These are phyloP conservation scores for Sanghuangporus weigelae DNA, from an alignment of 1,284 basidiomycete genomes.

Conservation along the genomic window DNA sequence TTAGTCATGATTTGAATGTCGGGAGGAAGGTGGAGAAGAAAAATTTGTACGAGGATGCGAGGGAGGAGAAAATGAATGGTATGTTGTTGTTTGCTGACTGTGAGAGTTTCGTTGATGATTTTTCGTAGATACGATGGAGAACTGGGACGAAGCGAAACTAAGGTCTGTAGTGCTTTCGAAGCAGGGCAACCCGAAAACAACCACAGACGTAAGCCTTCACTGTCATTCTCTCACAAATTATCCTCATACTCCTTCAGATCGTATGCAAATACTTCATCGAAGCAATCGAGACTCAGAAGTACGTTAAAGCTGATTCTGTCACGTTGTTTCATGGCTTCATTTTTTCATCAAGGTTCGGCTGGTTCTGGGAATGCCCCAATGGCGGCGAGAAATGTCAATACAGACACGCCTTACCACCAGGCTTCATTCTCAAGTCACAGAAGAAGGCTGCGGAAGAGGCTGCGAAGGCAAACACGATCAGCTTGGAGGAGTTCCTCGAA, in stretches of 20 bases:
- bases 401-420: constrained; percentile 91
- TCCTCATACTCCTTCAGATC: constrained; percentile 49
- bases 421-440: constrained; percentile 91
- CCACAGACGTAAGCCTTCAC: constrained; percentile 73
- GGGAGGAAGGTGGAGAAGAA: constrained; percentile 94
- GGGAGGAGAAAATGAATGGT: constrained; percentile 80
- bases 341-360: constrained; percentile 59
- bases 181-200: constrained; percentile 85
- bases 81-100: constrained; percentile 24
- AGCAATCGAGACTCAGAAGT: constrained; percentile 92
- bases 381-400: constrained; percentile 88
- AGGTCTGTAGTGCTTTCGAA: constrained; percentile 85
- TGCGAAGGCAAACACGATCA: constrained; percentile 86
- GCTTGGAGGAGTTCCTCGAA: constrained; percentile 95
- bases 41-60: constrained; percentile 88
- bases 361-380: constrained; percentile 93
- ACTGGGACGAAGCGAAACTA: constrained; percentile 95
- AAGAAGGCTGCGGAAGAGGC: constrained; percentile 82
- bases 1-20: constrained; percentile 88
- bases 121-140: constrained; percentile 88
- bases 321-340: neutral
- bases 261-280: constrained; percentile 98
- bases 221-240: neutral
- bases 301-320: constrained; percentile 7
- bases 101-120: constrained; percentile 9